Percentiles rank a stretch among this genome's conserved stretches.
Conservation (phyloP, 2,329 filamentous ascomycete species). For the Lithohypha guttulata region DNA sequence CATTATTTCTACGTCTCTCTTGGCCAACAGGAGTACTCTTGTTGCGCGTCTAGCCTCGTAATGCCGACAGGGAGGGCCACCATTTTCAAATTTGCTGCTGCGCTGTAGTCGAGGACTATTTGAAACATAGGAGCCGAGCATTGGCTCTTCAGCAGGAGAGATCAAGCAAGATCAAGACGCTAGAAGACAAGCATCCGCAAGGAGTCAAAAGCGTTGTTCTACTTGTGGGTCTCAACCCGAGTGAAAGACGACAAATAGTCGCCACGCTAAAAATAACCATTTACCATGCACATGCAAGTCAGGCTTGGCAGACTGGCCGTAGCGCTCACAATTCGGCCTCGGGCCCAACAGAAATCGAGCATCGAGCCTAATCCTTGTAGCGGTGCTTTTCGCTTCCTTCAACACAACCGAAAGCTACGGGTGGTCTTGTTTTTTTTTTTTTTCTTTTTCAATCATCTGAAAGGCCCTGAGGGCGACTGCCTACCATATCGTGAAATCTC, state of each 20-base stretch:
- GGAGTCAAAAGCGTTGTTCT: conserved; percentile 4
- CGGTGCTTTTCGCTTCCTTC: too few relatives aligned
- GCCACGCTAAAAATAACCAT: conserved; percentile 6
- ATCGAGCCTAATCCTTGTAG: not conserved
- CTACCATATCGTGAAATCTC: conserved; percentile 16
- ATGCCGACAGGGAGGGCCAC: not conserved
- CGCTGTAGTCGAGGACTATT: not conserved
- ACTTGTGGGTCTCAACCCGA: conserved; percentile 1
- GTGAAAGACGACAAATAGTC: not conserved
- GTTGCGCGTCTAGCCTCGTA: conserved; percentile 5
- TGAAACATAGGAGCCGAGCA: conserved; percentile 4
- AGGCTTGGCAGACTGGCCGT: not conserved
- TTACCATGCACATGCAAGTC: not conserved
- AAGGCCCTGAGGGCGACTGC: too few relatives aligned
- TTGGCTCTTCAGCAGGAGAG: not conserved
- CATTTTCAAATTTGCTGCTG: not conserved
- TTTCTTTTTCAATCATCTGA: too few relatives aligned
- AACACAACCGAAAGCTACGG: too few relatives aligned
- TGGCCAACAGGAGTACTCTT: not conserved
- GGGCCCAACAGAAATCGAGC: too few relatives aligned
- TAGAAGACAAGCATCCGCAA: conserved; percentile 1
- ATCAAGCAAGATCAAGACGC: not conserved
- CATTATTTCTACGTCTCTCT: not conserved
- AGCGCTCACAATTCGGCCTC: conserved; percentile 1
- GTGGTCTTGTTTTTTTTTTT: too few relatives aligned